Evolutionary conservation across 2,329 filamentous ascomycete species (phyloP).

Genomic region (Cytospora piceicola): DNA sequence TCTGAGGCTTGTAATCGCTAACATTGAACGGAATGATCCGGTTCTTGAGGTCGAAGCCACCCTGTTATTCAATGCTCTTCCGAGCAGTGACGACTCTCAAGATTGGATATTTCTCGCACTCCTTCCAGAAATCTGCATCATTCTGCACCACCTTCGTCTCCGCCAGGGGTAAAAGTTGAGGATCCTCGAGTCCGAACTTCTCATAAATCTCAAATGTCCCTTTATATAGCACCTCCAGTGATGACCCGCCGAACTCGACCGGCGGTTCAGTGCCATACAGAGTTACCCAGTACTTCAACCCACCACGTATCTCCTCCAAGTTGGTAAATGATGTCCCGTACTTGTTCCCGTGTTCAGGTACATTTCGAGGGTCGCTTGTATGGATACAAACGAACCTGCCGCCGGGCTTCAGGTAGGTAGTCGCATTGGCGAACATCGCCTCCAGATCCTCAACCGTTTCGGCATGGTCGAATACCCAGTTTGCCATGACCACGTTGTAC

Average conservation of each 20-base stretch:
- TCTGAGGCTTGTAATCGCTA: not conserved
- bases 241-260: slow-evolving; percentile 21
- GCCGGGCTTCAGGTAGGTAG: slow-evolving; percentile 29
- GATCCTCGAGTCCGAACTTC: slow-evolving; percentile 21
- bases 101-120: slow-evolving; percentile 4
- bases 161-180: slow-evolving; percentile 17
- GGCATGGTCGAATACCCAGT: slow-evolving; percentile 33
- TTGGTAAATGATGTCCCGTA: not conserved
- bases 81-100: slow-evolving; percentile 7
- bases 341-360: not conserved
- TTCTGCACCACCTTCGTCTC: not conserved
- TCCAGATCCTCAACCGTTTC: slow-evolving; percentile 23
- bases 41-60: not conserved
- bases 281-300: slow-evolving; percentile 19
- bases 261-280: slow-evolving; percentile 19
- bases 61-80: not conserved
- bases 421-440: slow-evolving; percentile 31
- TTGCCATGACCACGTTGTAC: slow-evolving; percentile 33
- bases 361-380: slow-evolving; percentile 20
- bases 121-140: slow-evolving; percentile 15
- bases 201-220: slow-evolving; percentile 23
- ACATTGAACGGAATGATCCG: not conserved
- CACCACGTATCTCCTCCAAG: slow-evolving; percentile 1
- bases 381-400: slow-evolving; percentile 31
- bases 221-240: slow-evolving; percentile 24